Evolutionary conservation across 345 rosid species (phyloP).

Genomic region (Murraya koenigii): DNA sequence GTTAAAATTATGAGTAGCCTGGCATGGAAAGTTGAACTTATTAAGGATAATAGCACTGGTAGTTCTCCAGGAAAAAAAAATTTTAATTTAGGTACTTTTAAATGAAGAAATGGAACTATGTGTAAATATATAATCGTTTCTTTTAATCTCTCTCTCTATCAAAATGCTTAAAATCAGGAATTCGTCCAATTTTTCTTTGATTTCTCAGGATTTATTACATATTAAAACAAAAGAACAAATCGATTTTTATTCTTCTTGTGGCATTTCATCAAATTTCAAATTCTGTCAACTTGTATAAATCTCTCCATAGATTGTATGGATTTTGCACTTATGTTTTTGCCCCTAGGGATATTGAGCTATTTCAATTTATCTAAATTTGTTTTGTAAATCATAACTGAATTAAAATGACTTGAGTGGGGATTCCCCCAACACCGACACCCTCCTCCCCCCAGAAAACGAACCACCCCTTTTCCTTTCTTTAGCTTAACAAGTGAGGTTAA

Average conservation of each 20-base stretch:
- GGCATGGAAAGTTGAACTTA: not conserved
- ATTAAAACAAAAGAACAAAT: too few species aligned
- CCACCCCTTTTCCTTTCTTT: too few species aligned
- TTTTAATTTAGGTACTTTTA: not conserved
- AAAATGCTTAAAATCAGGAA: not conserved
- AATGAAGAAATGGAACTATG: not conserved
- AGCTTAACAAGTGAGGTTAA: too few species aligned
- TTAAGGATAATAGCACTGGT: not conserved
- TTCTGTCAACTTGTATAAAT: not conserved
- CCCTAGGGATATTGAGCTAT: not conserved
- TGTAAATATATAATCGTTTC: not conserved
- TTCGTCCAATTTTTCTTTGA: not conserved
- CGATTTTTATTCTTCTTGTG: not conserved
- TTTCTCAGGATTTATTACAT: not conserved
- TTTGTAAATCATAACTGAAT: not conserved
- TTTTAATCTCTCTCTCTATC: not conserved
- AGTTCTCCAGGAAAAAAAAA: not conserved
- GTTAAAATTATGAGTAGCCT: not conserved
- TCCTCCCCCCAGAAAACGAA: too few species aligned
- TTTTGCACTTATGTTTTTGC: not conserved
- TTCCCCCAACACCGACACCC: too few species aligned
- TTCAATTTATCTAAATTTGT: not conserved
- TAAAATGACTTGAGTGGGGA: not conserved
- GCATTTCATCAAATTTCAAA: not conserved
- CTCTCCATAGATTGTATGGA: too few species aligned